Percentiles rank a stretch among this genome's conserved stretches.
phyloP scores from a whole-genome alignment of 495 filamentous ascomycete genomes.

The Astrocystis sublimbata region DNA sequence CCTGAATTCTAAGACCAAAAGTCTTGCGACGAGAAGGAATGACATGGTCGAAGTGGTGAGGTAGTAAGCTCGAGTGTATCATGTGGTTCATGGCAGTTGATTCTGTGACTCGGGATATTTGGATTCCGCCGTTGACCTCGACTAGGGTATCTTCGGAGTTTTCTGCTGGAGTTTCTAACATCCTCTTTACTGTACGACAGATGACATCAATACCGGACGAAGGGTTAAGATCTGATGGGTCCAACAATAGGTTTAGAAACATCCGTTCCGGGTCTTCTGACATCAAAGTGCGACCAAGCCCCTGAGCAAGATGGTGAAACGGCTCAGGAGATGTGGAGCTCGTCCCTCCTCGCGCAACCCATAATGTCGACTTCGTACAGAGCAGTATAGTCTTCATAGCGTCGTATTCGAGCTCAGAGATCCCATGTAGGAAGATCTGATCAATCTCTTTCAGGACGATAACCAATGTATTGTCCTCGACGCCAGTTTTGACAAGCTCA shows the following conservation, averaged over 20 bases:
- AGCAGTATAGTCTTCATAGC: not conserved
- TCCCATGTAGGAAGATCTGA: not conserved
- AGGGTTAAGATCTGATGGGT: not conserved
- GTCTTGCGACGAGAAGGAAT: too few species aligned
- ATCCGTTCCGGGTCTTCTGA: not conserved
- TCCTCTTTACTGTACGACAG: not conserved
- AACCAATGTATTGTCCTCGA: not conserved
- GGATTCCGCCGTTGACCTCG: not conserved
- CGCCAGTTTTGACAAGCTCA: too few species aligned
- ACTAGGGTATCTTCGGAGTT: not conserved
- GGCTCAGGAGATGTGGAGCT: not conserved
- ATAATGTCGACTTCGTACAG: not conserved
- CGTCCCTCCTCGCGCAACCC: not conserved
- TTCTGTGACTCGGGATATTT: not conserved
- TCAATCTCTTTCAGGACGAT: not conserved
- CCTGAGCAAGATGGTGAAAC: not conserved
- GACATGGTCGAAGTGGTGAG: not conserved
- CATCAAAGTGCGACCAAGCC: not conserved
- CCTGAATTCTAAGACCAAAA: too few species aligned
- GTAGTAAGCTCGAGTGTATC: not conserved
- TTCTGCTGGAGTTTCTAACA: not conserved
- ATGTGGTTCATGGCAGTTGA: not conserved
- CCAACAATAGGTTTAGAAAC: not conserved
- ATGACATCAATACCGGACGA: not conserved
- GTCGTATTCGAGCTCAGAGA: not conserved